Evolutionary conservation across 1,284 basidiomycete genomes (phyloP), one percentile per base, ranked within the genome.

Genomic region (Rhizopogon parksii): DNA sequence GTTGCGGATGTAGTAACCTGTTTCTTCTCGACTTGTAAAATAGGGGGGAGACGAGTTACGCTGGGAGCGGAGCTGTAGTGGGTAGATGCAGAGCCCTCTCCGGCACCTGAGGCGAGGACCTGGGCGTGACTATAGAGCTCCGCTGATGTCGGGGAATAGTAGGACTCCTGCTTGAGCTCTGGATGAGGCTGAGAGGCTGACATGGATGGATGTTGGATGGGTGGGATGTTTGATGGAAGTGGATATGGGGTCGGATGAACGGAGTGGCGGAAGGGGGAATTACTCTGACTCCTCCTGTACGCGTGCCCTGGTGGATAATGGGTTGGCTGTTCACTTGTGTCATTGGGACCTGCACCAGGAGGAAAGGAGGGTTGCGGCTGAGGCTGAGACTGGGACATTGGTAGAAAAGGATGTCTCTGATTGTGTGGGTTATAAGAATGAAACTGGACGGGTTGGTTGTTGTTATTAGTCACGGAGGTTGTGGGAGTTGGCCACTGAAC

Each of bases 1-100:
- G 94, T 96, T n/a, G 94, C 94, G 40, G 86, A 85, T 30, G 91
- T 95, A 32, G 94, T 96, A 37, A 96, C 94, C 68, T 92, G 89
- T 72, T 90, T 85, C 69, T 91, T 91, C 70, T 93, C 88, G 42
- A 94, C 88, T 66, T 89, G 88, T 36, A 88, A 70, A 62, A 91
- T 90, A 47, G 86, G 88, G 35, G 88, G 88, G 5, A 91, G 72
- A 46, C 87, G 79, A 2, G 84, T 80, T 4, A 85, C 75, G 0
- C 76, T 72, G 40, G 68, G 70, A 21, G 79, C 69, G 14, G 77
- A 72, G 0, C 78, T 73, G 62, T 82, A 82, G 59, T 80, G 78
- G 53, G 76, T 75, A 7, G 61, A 63, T 25, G 48, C 53, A 32
- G 65, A 69, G 15, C 32, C 37, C 8, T 57, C 51, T 0, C 59